phyloP scores from a whole-genome alignment of 805 yeast genomes.

The Kuraishia molischiana region DNA sequence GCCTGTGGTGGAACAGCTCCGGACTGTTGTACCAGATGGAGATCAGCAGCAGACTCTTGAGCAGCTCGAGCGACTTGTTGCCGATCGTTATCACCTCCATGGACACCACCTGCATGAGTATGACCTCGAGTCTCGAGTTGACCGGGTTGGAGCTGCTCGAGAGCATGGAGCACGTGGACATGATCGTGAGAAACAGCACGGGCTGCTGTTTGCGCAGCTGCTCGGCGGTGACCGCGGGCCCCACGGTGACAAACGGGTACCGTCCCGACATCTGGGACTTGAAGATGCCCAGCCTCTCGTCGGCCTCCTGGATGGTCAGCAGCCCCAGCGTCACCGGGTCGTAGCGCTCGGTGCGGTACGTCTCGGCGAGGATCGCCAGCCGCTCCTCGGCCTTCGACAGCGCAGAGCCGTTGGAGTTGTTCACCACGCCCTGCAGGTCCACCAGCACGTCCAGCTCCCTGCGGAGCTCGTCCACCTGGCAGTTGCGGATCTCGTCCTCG shows the following conservation, averaged over 20 bases:
- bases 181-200: slow-evolving; percentile 49
- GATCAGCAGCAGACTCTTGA: slow-evolving; percentile 51
- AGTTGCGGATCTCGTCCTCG: slow-evolving; percentile 18
- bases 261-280: slow-evolving; percentile 30
- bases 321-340: slow-evolving; percentile 54
- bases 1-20: slow-evolving; percentile 69
- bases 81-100: slow-evolving; percentile 63
- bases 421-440: slow-evolving; percentile 19
- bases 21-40: slow-evolving; percentile 80
- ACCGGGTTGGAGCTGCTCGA: slow-evolving; percentile 21
- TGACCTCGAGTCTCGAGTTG: slow-evolving; percentile 39
- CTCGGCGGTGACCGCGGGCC: slow-evolving; percentile 31
- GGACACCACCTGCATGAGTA: slow-evolving; percentile 38
- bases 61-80: slow-evolving; percentile 55
- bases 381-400: slow-evolving; percentile 35
- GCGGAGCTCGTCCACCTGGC: slow-evolving; percentile 22
- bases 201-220: slow-evolving; percentile 45
- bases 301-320: slow-evolving; percentile 51
- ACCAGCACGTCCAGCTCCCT: slow-evolving; percentile 28
- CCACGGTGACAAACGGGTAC: slow-evolving; percentile 52
- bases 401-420: slow-evolving; percentile 36
- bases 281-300: slow-evolving; percentile 40
- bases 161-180: slow-evolving; percentile 48
- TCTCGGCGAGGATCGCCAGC: slow-evolving; percentile 20
- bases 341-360: slow-evolving; percentile 10